Base-by-base conservation (phyloP, 2,329 filamentous ascomycete genomes). In the Exophiala sideris region DNA sequence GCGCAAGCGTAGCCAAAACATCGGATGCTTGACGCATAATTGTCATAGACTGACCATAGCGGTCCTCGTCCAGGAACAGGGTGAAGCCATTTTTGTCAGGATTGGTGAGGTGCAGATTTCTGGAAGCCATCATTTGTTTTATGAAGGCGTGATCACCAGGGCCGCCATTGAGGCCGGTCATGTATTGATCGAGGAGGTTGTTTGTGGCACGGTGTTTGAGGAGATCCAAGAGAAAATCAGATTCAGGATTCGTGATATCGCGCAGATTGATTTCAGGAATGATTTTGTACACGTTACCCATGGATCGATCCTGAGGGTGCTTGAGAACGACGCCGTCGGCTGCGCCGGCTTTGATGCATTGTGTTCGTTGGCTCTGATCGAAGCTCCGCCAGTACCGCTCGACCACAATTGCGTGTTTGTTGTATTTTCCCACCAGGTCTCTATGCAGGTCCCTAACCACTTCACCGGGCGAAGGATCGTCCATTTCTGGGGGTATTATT, bases 191-290 rank as follows among this genome's bases (percentile, higher is more conserved):
- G 1, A 46, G 20, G 2, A 75, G 58, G 0, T 67, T 52, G 0
- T 50, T 68, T 0, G 68, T 72, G 34, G 70, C 69, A 5, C 75
- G 68, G 34, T 73, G 61, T 20, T 71, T 68, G 2, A 79, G 55
- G 5, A 74, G 58, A 10, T 70, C 62, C 1, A 78, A 64, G 3
- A 77, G 51, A 52, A 58, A 67, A n/a, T 75, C 66, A 0, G 74
- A 68, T 1, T 61, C 64, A 0, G 70, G 63, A 1, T 65, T 60
- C 3, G 71, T 59, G 2, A 78, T 62, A 20, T 79, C 73, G 6
- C 62, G 66, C 1, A 79, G 50, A 52, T 79, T 78, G 67, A 68
- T 71, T 45, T 79, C 77, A 0, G 75, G 73, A 0, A 72, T 59
- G 2, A 76, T 41, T n/a, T 71, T 73, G 60, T 57, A 71, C 12